phyloP scores from a whole-genome alignment of 352 stramenopile species.

The Phytophthora aleatoria region DNA sequence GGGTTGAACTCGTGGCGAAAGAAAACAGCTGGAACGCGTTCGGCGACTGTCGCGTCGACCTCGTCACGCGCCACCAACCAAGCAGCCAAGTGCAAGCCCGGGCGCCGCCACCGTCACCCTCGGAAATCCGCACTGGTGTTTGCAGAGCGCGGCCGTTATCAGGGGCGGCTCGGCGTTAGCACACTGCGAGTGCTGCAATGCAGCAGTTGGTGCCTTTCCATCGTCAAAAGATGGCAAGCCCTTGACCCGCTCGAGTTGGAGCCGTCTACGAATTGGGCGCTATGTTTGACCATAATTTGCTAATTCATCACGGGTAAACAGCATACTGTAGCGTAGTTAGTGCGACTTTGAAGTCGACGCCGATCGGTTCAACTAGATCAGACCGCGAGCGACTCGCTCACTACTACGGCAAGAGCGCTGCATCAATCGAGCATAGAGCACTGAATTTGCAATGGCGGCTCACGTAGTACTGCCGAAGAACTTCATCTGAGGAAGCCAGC shows the following conservation, averaged over 20 bases:
- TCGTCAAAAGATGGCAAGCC: conserved; percentile 3
- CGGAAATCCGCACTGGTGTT: conserved; percentile 10
- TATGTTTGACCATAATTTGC: conserved; percentile 29
- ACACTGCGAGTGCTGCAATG: conserved; percentile 6
- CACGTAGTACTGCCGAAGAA: neutral
- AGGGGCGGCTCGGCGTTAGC: conserved; percentile 7
- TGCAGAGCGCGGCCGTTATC: conserved; percentile 24
- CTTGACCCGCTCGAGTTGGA: neutral
- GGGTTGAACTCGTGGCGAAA: conserved; percentile 21
- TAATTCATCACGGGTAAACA: conserved; percentile 23
- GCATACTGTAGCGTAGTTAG: no score
- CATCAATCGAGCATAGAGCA: neutral
- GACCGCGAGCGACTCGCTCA: neutral
- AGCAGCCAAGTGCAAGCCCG: conserved; percentile 1
- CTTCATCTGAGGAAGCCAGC: conserved; percentile 6
- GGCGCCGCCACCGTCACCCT: neutral
- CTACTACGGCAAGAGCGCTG: no score
- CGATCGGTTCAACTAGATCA: neutral
- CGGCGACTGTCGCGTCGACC: conserved; percentile 24
- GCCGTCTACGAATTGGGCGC: conserved; percentile 14
- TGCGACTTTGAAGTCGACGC: neutral
- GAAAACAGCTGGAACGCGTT: conserved; percentile 23
- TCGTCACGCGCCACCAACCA: conserved; percentile 21
- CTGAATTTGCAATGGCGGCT: neutral
- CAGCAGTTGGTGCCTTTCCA: conserved; percentile 15